A percentile compares a stretch with the other conserved stretches of the same genome.
phyloP scores from a whole-genome alignment of 371 early-diverging fungal genomes.

The Zychaea mexicana region DNA sequence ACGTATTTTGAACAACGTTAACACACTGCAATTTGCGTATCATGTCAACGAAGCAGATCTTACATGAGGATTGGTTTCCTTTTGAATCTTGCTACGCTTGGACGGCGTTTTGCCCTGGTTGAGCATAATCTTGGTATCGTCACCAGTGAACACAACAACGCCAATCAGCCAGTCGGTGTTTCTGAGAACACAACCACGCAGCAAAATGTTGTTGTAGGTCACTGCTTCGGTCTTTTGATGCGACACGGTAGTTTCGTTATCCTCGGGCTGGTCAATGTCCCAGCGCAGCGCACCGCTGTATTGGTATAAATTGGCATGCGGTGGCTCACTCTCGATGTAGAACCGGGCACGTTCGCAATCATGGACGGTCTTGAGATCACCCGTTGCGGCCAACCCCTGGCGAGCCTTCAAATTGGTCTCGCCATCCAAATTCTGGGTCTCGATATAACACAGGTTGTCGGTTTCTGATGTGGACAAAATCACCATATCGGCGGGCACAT shows the following conservation, averaged over 20 bases:
- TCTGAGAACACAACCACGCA: conserved; percentile 90
- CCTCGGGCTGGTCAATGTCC: conserved; percentile 36
- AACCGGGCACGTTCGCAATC: conserved; percentile 62
- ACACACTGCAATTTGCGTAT: no score
- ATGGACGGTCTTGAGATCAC: conserved; percentile 35
- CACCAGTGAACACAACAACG: conserved; percentile 85
- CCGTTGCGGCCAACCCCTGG: conserved; percentile 43
- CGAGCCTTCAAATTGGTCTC: conserved; percentile 83
- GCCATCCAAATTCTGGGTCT: conserved; percentile 87
- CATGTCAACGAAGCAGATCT: neutral
- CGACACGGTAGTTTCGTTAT: conserved; percentile 26
- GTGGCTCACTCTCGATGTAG: conserved; percentile 81
- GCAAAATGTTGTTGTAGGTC: conserved; percentile 72
- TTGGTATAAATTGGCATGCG: conserved; percentile 76
- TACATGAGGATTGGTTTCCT: conserved; percentile 92
- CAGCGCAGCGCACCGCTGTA: conserved; percentile 71
- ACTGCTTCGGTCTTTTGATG: conserved; percentile 49
- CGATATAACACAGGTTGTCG: conserved; percentile 72
- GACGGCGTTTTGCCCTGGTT: conserved; percentile 90
- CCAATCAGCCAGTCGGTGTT: conserved; percentile 90
- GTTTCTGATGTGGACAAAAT: conserved; percentile 71
- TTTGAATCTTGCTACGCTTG: conserved; percentile 94
- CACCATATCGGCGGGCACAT: conserved; percentile 88
- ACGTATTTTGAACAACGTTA: no score
- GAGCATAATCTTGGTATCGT: conserved; percentile 90